Conservation (phyloP, 495 filamentous ascomycete genomes). For the Cladorrhinum samala region DNA sequence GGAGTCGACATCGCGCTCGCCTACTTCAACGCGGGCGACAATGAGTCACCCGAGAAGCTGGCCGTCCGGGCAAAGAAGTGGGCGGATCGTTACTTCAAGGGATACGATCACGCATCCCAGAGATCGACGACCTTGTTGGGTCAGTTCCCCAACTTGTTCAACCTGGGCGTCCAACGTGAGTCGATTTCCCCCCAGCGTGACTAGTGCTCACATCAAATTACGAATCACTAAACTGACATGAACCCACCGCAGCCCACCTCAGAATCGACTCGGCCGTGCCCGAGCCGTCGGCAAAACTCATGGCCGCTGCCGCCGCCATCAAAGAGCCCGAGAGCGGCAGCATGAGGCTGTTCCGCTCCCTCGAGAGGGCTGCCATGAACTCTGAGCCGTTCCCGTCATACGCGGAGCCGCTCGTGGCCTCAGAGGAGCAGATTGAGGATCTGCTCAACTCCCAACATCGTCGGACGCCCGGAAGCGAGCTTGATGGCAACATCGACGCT, state of each 20-base stretch:
- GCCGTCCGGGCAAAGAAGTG: conserved; percentile 16
- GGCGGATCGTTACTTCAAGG: conserved; percentile 19
- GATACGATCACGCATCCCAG: conserved; percentile 15
- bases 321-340: conserved; percentile 14
- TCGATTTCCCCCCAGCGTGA: neutral
- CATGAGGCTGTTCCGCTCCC: conserved; percentile 7
- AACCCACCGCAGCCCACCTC: conserved; percentile 4
- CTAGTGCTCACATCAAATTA: neutral
- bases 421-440: conserved; percentile 19
- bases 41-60: conserved; percentile 10
- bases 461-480: neutral
- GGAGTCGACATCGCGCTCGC: conserved; percentile 21
- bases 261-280: conserved; percentile 7
- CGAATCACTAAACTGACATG: neutral
- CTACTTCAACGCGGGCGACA: conserved; percentile 23
- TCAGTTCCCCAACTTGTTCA: conserved; percentile 21
- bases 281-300: too few relatives aligned
- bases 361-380: conserved; percentile 14
- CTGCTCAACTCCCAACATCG: conserved; percentile 18
- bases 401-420: conserved; percentile 20
- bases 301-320: conserved; percentile 2
- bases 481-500: conserved; percentile 20
- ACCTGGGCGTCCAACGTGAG: conserved; percentile 17
- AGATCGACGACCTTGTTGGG: conserved; percentile 11
- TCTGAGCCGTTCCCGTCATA: conserved; percentile 19